Conservation (phyloP, 371 early-diverging fungal genomes). For the Lichtheimia corymbifera region DNA sequence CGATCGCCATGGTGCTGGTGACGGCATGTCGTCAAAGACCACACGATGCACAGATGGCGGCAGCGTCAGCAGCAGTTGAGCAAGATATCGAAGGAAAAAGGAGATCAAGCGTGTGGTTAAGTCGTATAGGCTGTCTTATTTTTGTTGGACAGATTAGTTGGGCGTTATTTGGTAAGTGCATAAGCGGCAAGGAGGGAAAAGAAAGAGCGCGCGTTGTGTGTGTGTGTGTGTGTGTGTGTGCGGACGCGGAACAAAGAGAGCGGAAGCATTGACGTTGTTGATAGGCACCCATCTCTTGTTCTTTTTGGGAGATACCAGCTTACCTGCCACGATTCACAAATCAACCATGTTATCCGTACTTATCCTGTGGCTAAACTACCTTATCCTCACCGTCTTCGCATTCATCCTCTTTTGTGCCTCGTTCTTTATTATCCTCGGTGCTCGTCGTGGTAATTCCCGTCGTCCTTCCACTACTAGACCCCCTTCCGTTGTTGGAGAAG, state of each 20-base stretch:
- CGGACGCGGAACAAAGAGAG: neutral
- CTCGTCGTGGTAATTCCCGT: constrained; percentile 3
- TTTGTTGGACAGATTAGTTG: constrained; percentile 33
- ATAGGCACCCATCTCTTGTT: constrained; percentile 25
- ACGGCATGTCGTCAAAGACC: constrained; percentile 19
- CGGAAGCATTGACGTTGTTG: neutral
- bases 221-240: neutral
- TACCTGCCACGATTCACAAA: constrained; percentile 17
- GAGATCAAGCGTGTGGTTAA: constrained; percentile 25
- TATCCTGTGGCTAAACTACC: constrained; percentile 35
- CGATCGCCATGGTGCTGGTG: constrained; percentile 18
- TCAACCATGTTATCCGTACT: constrained; percentile 19
- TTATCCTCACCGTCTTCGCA: constrained; percentile 26
- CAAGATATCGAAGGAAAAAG: constrained; percentile 8
- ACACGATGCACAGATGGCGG: constrained; percentile 9
- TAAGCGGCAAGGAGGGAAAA: neutral
- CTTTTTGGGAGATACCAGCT: constrained; percentile 5
- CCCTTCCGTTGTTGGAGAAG: constrained; percentile 11
- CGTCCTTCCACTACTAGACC: constrained; percentile 3
- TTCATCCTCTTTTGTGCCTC: constrained; percentile 37
- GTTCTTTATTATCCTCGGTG: constrained; percentile 31
- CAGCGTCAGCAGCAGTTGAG: neutral
- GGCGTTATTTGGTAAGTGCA: constrained; percentile 30
- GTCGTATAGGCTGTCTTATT: constrained; percentile 25
- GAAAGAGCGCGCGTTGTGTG: constrained; percentile 1